phyloP scores from a whole-genome alignment of 2,329 filamentous ascomycete genomes.

The Aspergillus thermomutatus region DNA sequence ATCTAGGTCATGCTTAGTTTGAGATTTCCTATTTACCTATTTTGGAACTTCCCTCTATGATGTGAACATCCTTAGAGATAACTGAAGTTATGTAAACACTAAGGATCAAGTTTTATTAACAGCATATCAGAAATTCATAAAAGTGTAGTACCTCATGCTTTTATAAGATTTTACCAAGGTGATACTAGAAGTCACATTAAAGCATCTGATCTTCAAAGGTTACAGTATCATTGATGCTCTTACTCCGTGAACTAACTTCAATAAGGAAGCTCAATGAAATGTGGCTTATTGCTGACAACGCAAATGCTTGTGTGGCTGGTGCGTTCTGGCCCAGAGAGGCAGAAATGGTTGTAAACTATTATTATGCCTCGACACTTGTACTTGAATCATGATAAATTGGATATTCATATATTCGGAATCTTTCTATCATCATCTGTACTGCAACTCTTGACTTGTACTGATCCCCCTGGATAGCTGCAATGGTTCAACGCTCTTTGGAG shows the following conservation, averaged over 20 bases:
- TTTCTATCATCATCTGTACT: not conserved
- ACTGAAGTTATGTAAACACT: not conserved
- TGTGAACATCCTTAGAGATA: not conserved
- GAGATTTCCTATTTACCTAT: not conserved
- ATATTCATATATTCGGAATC: not conserved
- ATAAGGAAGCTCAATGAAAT: slow-evolving; percentile 1
- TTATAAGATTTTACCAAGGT: not conserved
- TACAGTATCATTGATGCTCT: not conserved
- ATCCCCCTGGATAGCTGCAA: slow-evolving; percentile 16
- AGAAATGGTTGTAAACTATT: not conserved
- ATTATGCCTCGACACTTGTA: not conserved
- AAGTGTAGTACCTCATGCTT: not conserved
- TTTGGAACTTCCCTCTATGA: not conserved
- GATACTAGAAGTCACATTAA: too few species aligned
- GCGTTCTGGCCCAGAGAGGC: not conserved
- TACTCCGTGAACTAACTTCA: not conserved
- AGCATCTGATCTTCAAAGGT: not conserved
- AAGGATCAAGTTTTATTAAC: not conserved
- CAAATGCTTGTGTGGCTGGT: slow-evolving; percentile 7
- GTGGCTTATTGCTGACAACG: slow-evolving; percentile 4
- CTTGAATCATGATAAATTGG: not conserved
- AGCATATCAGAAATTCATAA: not conserved
- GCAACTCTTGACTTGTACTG: not conserved
- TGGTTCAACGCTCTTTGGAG: slow-evolving; percentile 12
- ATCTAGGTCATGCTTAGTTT: not conserved